phyloP scores from a whole-genome alignment of 2,329 filamentous ascomycete genomes.

The Zymoseptoria ardabiliae region DNA sequence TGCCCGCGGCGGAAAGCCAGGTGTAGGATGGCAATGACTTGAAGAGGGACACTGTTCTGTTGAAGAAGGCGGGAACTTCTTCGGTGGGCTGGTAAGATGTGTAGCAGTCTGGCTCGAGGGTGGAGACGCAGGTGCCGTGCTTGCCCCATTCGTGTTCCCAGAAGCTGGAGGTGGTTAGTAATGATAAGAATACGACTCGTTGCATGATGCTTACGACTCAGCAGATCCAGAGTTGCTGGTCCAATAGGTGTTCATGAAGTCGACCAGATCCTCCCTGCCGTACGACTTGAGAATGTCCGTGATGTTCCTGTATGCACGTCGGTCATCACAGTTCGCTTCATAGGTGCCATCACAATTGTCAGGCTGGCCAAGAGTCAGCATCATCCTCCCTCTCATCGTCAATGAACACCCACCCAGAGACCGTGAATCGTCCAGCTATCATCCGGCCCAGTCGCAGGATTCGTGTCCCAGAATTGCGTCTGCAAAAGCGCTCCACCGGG shows the following conservation, averaged over 20 bases:
- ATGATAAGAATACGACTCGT: too few species aligned
- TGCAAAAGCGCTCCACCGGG: slow-evolving; percentile 64
- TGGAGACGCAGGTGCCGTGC: slow-evolving; percentile 67
- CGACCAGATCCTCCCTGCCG: slow-evolving; percentile 50
- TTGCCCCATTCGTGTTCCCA: slow-evolving; percentile 57
- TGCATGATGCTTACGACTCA: slow-evolving; percentile 35
- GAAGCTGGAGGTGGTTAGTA: background rate
- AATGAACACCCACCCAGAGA: slow-evolving; percentile 32
- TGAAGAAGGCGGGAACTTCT: slow-evolving; percentile 64
- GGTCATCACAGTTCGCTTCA: slow-evolving; percentile 57
- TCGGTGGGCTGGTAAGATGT: slow-evolving; percentile 48
- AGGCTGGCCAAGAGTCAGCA: slow-evolving; percentile 28
- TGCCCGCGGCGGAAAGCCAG: slow-evolving; percentile 55
- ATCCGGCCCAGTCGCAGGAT: slow-evolving; percentile 55
- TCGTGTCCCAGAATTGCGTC: slow-evolving; percentile 72
- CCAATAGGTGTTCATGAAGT: slow-evolving; percentile 66
- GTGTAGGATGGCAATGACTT: slow-evolving; percentile 58
- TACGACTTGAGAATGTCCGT: slow-evolving; percentile 51
- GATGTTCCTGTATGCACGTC: slow-evolving; percentile 59
- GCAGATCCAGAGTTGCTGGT: slow-evolving; percentile 59
- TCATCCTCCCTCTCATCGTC: background rate
- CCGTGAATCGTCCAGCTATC: slow-evolving; percentile 72
- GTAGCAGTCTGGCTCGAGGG: slow-evolving; percentile 59
- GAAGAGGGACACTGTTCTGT: slow-evolving; percentile 58
- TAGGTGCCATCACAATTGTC: slow-evolving; percentile 61